Evolutionary conservation across 139 green algal genomes (phyloP).

Genomic region (Monoraphidium neglectum): DNA sequence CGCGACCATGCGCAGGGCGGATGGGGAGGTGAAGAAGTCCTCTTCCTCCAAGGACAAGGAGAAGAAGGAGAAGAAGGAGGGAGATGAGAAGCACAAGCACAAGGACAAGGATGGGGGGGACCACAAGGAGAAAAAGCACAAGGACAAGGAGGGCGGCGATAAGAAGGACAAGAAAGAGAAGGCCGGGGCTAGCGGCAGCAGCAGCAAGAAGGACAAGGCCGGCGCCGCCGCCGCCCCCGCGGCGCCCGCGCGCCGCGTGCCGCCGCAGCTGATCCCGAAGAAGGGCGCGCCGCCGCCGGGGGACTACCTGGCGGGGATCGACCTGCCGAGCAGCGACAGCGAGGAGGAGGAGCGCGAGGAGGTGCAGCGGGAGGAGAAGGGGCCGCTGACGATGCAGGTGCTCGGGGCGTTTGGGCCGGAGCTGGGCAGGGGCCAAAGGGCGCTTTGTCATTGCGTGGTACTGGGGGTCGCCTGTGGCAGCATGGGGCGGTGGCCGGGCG

Average conservation of each 20-base stretch:
- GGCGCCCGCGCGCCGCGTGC: too few relatives aligned
- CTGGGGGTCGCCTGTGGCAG: too few relatives aligned
- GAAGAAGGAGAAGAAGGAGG: conserved; percentile 57
- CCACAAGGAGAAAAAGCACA: conserved; percentile 36
- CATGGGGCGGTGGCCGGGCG: too few relatives aligned
- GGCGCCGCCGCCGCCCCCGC: neutral
- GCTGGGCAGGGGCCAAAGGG: too few relatives aligned
- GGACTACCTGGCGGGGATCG: conserved; percentile 90
- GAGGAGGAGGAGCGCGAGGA: conserved; percentile 74
- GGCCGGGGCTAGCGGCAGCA: conserved; percentile 30
- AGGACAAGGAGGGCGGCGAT: conserved; percentile 40
- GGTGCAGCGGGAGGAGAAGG: conserved; percentile 50
- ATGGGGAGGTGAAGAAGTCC: conserved; percentile 38
- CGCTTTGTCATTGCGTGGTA: too few relatives aligned
- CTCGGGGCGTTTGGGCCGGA: neutral
- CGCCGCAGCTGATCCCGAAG: conserved; percentile 33
- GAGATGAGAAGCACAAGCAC: conserved; percentile 39
- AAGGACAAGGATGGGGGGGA: conserved; percentile 43
- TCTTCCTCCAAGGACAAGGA: conserved; percentile 47
- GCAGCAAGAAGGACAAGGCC: conserved; percentile 6
- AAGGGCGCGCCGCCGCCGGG: conserved; percentile 22
- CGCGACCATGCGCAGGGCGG: neutral
- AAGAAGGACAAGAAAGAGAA: conserved; percentile 32
- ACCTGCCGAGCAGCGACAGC: conserved; percentile 83
- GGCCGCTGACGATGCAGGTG: conserved; percentile 39